phyloP scores from a whole-genome alignment of 202 grass and related monocot genomes.

The Carex sylvatica region DNA sequence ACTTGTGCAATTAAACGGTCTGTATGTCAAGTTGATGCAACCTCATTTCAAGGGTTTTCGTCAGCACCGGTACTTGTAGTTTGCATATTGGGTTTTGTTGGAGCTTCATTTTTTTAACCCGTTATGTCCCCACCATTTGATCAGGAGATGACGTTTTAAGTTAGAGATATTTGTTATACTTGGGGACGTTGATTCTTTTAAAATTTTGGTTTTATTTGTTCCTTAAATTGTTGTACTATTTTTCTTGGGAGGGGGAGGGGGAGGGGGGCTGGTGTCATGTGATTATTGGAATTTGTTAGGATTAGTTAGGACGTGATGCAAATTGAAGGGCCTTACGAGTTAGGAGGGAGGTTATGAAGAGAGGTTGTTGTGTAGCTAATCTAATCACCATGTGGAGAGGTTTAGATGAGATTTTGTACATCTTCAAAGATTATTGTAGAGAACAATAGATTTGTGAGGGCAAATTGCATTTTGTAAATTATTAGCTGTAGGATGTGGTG shows the following conservation, averaged over 20 bases:
- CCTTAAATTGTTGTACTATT: slow-evolving; percentile 18
- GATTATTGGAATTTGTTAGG: slow-evolving; percentile 7
- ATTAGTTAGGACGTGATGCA: slow-evolving; percentile 18
- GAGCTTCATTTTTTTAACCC: background rate
- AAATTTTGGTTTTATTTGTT: slow-evolving; percentile 17
- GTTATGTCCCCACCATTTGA: background rate
- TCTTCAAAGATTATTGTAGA: slow-evolving; percentile 11
- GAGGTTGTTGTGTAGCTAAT: slow-evolving; percentile 17
- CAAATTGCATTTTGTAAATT: slow-evolving; percentile 29
- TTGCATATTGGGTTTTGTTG: slow-evolving; percentile 4
- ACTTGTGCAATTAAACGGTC: slow-evolving; percentile 71
- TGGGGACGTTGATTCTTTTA: slow-evolving; percentile 17
- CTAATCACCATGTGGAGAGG: background rate
- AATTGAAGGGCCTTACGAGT: slow-evolving; percentile 1
- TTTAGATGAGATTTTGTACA: slow-evolving; percentile 24
- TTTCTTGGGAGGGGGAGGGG: background rate
- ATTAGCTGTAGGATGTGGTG: slow-evolving; percentile 28
- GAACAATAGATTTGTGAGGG: background rate
- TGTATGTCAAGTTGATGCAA: slow-evolving; percentile 94
- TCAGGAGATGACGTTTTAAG: background rate
- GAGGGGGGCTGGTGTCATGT: background rate
- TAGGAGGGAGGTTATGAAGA: background rate
- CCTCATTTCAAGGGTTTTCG: slow-evolving; percentile 93
- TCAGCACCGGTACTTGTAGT: slow-evolving; percentile 74
- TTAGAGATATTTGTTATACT: background rate